Base-by-base conservation (phyloP, 352 stramenopile genomes). In the Lagenidium giganteum region DNA sequence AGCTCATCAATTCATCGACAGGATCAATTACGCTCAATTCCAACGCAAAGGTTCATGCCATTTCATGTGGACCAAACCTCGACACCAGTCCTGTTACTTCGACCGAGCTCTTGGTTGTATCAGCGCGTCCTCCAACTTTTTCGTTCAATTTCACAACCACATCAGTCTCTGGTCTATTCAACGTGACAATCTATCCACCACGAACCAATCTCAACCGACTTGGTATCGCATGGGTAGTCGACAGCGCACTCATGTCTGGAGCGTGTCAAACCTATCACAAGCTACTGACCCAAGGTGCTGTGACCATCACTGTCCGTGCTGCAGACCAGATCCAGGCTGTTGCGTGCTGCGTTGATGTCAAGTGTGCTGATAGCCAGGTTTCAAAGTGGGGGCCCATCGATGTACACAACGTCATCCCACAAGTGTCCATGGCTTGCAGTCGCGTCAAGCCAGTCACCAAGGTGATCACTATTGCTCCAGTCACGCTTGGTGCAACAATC, bases 321-420 rank as follows among this genome's bases (percentile, higher is more conserved):
- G 57, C 46, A 21, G 59, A 78, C 18, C 34, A 62, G 1, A 32
- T 82, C 16, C 47, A 23, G 21, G 66, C 65, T 1, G 52, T 76
- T 6, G 47, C 55, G 7, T 82, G 69, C 54, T 82, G 69, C 22
- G 30, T 71, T 4, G 49, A 55, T 13, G 43, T 62, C 5, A 30
- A 42, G 1, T 75, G 64, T 18, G 54, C 47, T 4, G 43, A 60
- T 34, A 71, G 64, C 16, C 34, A 42, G 4, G 11, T 64, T 8
- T 40, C 20, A 23, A 47, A 47, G 0, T 71, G 61, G 64, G 65
- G 65, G 0, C 61, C 65, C 4, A 28, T 76, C 8, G 23, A 36
- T 8, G 65, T 73, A 1, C 48, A 61, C 39, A 56, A 48, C 0
- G 47, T 64, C 14, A 45, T 56, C 11, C 58, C 65, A 38, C 51